Base-by-base conservation (phyloP, 331 rosid species). In the Telfairia occidentalis region DNA sequence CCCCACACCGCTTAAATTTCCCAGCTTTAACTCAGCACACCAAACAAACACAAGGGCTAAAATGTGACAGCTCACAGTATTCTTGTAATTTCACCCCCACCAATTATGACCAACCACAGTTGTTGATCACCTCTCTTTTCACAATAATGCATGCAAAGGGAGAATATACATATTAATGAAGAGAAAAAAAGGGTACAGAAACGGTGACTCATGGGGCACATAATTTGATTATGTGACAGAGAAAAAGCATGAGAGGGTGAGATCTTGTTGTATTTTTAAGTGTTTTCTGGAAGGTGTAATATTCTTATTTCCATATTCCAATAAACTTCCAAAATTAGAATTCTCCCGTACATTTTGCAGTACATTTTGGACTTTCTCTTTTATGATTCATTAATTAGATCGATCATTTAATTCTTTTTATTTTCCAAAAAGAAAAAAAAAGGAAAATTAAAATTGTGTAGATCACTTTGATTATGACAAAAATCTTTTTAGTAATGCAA, bases 331-430 rank as follows among this genome's bases (percentile, higher is more conserved):
- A 64, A 64, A 64, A 9, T 30, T 64, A 9, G 9, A 19, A 37
- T 30, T 37, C 2, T 19, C 8, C 49, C 71, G 71, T 64, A 64
- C 71, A 37, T 37, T 0, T 40, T 12, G 8, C 46, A 64, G 71
- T 64, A 64, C 71, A 37, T 64, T 64, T 64, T 64, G 71, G 71
- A 64, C 49, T 64, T 64, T 64, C n/a, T 35, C 48, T 9, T 35
- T 64, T 64, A 19, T 19, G 42, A 37, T 64, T 61, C 15, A n/a
- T 61, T 13, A 5, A 0, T 58, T 23, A 6, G 0, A 46, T 23
- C 16, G 0, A 46, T 46, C 19, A 0, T 18, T 53, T 21, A 1
- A 59, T 61, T 34, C 4, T 9, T 55, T 1, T 1, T 34, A 32
- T 63, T 18, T n/a, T 0, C 26, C 21, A 59, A 30, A 63, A 63